Base-by-base conservation (phyloP, 257 asterid species). In the Eucommia ulmoides region DNA sequence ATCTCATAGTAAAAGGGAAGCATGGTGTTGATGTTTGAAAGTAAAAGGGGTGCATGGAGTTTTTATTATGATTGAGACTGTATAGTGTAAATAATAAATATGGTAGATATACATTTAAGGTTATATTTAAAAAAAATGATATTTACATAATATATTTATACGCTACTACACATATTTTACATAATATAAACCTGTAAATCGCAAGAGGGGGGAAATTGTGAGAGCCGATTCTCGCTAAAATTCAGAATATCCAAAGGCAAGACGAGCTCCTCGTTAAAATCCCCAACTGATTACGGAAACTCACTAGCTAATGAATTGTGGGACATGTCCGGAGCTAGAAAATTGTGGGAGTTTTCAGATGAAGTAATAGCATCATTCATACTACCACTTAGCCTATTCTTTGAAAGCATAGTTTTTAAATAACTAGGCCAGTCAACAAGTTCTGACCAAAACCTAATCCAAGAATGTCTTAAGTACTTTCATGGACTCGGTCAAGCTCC, bases 171-270 rank as follows among this genome's bases (percentile, higher is more conserved):
- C n/a, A n/a, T n/a, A n/a, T n/a, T n/a, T n/a, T n/a, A n/a, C n/a
- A n/a, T n/a, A n/a, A n/a, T n/a, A n/a, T n/a, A n/a, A n/a, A n/a
- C n/a, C n/a, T n/a, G n/a, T n/a, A n/a, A n/a, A n/a, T n/a, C n/a
- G n/a, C n/a, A n/a, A n/a, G n/a, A n/a, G n/a, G n/a, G n/a, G n/a
- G n/a, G n/a, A n/a, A n/a, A n/a, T n/a, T n/a, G n/a, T n/a, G n/a
- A n/a, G n/a, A 42, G 19, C 20, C 20, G 48, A 42, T 42, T 42
- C 48, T 42, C 48, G 9, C 48, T 42, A 3, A 42, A 42, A 42
- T 42, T 21, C 20, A 42, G 20, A 42, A 42, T 42, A 16, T 42
- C 48, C 48, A 42, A 42, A n/a, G 48, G 19, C 48, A 42, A 42
- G 19, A 16, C 19, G 7, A 42, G 19, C n/a, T 16, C n/a, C 19